phyloP scores from a whole-genome alignment of 495 filamentous ascomycete genomes.

The Penicillium nucicola region DNA sequence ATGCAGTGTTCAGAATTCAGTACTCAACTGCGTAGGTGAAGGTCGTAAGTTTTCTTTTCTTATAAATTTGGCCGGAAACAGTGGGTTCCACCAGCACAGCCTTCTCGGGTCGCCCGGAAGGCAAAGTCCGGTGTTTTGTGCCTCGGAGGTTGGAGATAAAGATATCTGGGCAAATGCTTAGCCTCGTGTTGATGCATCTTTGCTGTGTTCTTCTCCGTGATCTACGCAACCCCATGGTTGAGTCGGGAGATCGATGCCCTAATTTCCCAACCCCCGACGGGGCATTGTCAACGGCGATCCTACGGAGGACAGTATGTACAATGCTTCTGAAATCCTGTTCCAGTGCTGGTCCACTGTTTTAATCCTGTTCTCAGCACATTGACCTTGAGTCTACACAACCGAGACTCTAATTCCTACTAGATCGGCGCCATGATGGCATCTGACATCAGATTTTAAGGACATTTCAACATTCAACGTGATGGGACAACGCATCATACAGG shows the following conservation, averaged over 20 bases:
- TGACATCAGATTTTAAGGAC: neutral
- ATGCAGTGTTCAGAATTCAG: no score
- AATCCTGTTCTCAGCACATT: no score
- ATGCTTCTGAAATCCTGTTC: no score
- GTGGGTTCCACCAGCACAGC: slow-evolving; percentile 39
- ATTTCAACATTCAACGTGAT: no score
- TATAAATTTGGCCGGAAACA: slow-evolving; percentile 11
- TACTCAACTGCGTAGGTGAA: neutral
- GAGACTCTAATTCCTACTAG: no score
- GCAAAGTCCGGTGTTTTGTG: neutral
- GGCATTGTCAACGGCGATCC: no score
- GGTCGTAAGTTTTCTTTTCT: neutral
- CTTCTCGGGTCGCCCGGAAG: slow-evolving; percentile 30
- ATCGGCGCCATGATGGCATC: neutral
- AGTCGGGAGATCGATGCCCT: slow-evolving; percentile 15
- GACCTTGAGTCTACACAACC: no score
- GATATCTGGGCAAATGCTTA: slow-evolving; percentile 1
- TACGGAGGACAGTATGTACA: no score
- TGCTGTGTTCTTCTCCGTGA: neutral
- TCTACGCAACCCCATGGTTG: slow-evolving; percentile 2
- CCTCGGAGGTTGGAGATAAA: neutral
- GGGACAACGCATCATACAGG: no score
- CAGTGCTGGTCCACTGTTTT: no score
- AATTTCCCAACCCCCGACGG: slow-evolving; percentile 1
- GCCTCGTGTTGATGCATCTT: neutral